Percentiles rank a stretch among this genome's conserved stretches.
phyloP scores from a whole-genome alignment of 2,329 filamentous ascomycete species.

The Fusarium musae region DNA sequence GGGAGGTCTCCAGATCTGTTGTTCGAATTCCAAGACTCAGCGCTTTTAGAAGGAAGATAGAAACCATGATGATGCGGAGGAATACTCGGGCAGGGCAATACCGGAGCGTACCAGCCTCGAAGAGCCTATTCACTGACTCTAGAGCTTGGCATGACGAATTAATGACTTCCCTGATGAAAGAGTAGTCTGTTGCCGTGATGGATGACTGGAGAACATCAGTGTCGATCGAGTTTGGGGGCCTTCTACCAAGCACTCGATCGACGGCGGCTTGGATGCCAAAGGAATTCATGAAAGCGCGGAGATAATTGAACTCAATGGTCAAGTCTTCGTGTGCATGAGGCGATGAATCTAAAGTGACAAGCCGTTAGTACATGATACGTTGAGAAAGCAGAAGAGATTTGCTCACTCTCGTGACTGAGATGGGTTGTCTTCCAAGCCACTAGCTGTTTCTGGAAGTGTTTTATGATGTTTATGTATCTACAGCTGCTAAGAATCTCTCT shows the following conservation, averaged over 20 bases:
- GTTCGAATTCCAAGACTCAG: slow-evolving; percentile 22
- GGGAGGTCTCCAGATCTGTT: slow-evolving; percentile 13
- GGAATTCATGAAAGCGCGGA: slow-evolving; percentile 56
- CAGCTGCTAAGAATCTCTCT: neutral
- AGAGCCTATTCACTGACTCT: slow-evolving; percentile 59
- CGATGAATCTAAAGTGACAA: neutral
- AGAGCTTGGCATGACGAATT: slow-evolving; percentile 64
- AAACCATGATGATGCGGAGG: slow-evolving; percentile 63
- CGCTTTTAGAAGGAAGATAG: slow-evolving; percentile 63
- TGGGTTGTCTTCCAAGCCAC: slow-evolving; percentile 10
- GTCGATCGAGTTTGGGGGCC: neutral
- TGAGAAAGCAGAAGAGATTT: rapidly evolving
- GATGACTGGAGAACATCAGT: slow-evolving; percentile 46
- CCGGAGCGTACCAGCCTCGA: slow-evolving; percentile 57
- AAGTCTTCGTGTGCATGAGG: neutral
- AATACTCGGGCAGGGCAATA: slow-evolving; percentile 65
- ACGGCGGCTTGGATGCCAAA: slow-evolving; percentile 67
- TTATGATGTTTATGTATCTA: slow-evolving; percentile 24
- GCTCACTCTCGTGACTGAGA: slow-evolving; percentile 1
- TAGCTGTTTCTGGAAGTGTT: slow-evolving; percentile 29
- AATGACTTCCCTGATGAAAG: slow-evolving; percentile 66
- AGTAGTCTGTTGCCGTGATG: slow-evolving; percentile 61
- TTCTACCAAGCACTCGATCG: slow-evolving; percentile 49
- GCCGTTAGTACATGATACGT: rapidly evolving
- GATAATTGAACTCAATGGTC: slow-evolving; percentile 58